Conservation (phyloP, 2,329 filamentous ascomycete genomes). For the Cercospora sojina region DNA sequence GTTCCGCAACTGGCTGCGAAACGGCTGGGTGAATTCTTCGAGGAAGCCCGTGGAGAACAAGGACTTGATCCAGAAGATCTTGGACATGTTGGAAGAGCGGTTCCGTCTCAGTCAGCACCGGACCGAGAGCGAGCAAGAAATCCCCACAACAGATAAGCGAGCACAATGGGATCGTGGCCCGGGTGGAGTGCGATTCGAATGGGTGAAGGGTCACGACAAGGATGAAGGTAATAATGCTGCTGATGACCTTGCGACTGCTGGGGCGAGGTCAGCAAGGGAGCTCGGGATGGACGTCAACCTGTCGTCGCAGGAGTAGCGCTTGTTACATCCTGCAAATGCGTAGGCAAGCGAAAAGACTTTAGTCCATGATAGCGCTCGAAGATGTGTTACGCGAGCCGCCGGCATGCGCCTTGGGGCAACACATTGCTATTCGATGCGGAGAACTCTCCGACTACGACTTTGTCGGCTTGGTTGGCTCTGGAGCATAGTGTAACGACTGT, state of each 20-base stretch:
- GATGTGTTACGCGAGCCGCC: too few species aligned
- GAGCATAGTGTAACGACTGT: too few species aligned
- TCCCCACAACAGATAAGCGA: conserved; percentile 19
- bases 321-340: background rate
- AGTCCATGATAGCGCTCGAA: too few species aligned
- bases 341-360: too few species aligned
- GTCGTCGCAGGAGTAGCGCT: background rate
- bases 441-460: too few species aligned
- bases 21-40: conserved; percentile 73
- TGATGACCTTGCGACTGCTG: conserved; percentile 71
- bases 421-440: too few species aligned
- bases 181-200: conserved; percentile 61
- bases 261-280: conserved; percentile 51
- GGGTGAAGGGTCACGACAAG: conserved; percentile 83
- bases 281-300: conserved; percentile 20
- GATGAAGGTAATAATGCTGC: conserved; percentile 76
- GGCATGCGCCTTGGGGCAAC: too few species aligned
- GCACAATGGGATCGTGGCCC: conserved; percentile 38
- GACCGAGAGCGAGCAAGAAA: conserved; percentile 19
- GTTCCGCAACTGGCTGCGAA: conserved; percentile 72
- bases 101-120: conserved; percentile 34
- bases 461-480: too few species aligned
- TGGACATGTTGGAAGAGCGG: conserved; percentile 66
- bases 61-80: conserved; percentile 74
- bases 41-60: conserved; percentile 78